Base-by-base conservation (phyloP, 768 basidiomycete genomes). In the Leccinum aurantiacum region DNA sequence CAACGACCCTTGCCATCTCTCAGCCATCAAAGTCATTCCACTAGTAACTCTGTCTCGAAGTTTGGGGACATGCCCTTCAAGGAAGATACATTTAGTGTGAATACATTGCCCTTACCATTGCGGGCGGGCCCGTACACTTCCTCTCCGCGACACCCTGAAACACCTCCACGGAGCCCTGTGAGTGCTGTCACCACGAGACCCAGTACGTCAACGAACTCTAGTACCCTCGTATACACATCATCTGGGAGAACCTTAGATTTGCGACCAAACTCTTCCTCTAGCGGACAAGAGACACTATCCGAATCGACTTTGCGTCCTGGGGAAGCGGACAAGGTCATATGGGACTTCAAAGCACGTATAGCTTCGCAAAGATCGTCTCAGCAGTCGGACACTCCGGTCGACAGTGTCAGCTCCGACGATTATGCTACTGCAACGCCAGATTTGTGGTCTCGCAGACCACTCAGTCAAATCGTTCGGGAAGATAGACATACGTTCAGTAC, bases 151-250 rank as follows among this genome's bases (percentile, higher is more conserved):
- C 57, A 65, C 17, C 75, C 78, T 27, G 83, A 85, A 59, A 77
- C 77, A 6, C 85, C 88, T 27, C 85, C 87, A 52, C 83, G 82
- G 38, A 89, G 88, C 51, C 89, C 89, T 11, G 76, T 82, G 56
- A 86, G 81, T 61, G 80, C 82, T 46, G 73, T 74, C 47, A 81
- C 80, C 55, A 82, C 80, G 8, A 74, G 76, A 29, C 72, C 74
- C 53, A 64, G 69, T n/a, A 63, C 75, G 14, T 75, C 75, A 38
- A 69, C 79, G 31, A 74, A 70, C 61, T 66, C 67, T 56, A 56
- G 62, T 54, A 68, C 62, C 46, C 62, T 62, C 35, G 57, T 68
- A 52, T 70, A 73, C 31, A 60, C 68, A 37, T 64, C 73, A 10
- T 65, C 73, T 44, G 63, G 67, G 64, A 75, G 67, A 62, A 67